A percentile compares a stretch with the other conserved stretches of the same genome.
phyloP scores from a whole-genome alignment of 257 asterid species.

The Petunia secreta region DNA sequence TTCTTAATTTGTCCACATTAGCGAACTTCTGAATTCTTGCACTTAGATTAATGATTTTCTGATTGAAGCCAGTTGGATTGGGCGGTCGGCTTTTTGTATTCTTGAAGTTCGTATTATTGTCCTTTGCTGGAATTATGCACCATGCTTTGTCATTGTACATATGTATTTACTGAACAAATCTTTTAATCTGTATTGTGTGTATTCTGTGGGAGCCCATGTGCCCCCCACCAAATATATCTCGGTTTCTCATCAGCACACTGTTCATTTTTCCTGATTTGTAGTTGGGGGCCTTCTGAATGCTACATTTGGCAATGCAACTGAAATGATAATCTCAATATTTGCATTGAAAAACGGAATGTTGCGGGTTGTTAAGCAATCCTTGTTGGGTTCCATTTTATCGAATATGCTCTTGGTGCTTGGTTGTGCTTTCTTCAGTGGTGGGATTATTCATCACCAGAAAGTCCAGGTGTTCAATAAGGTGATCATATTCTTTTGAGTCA shows the following conservation, averaged over 20 bases:
- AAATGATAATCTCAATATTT: constrained; percentile 90
- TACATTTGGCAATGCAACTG: constrained; percentile 96
- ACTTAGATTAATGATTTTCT: constrained; percentile 3
- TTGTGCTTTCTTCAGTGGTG: constrained; percentile 95
- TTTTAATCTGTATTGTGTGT: not conserved
- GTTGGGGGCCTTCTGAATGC: constrained; percentile 98
- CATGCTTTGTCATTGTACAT: not conserved
- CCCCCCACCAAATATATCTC: not conserved
- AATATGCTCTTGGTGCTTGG: constrained; percentile 98
- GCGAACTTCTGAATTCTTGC: constrained; percentile 15
- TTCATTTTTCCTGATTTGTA: constrained; percentile 37
- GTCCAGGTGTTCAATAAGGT: constrained; percentile 90
- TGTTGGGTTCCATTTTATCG: constrained; percentile 93
- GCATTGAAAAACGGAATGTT: constrained; percentile 94
- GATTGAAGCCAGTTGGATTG: not conserved
- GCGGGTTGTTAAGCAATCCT: constrained; percentile 89
- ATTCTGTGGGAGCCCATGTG: not conserved
- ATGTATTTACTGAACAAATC: not conserved
- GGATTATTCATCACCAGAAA: constrained; percentile 68
- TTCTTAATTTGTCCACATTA: not conserved
- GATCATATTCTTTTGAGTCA: constrained; percentile 20
- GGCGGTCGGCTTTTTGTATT: not conserved
- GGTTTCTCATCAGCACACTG: not conserved
- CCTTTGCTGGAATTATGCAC: constrained; percentile 11
- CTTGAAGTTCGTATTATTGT: not conserved